phyloP scores from a whole-genome alignment of 495 filamentous ascomycete species.

The Lasiosphaeria ovina region DNA sequence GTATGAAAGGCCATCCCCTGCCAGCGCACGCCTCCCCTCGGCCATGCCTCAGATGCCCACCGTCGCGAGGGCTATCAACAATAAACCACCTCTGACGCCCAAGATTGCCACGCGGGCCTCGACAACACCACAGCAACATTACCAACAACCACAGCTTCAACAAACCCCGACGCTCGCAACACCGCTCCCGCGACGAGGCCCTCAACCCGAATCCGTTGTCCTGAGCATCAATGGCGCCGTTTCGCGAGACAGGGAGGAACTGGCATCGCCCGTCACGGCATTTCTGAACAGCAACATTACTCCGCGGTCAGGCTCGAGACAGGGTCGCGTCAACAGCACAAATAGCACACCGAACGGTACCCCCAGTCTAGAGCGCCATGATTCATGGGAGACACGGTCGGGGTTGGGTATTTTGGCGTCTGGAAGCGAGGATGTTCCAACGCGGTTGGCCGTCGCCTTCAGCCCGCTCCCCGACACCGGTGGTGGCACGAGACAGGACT shows the following conservation, averaged over 20 bases:
- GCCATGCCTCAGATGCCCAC: conserved; percentile 39
- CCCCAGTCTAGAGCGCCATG: conserved; percentile 44
- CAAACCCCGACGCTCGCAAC: conserved; percentile 31
- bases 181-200: conserved; percentile 31
- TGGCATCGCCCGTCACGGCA: conserved; percentile 48
- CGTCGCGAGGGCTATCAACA: conserved; percentile 39
- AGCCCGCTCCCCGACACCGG: conserved; percentile 31
- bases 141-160: conserved; percentile 14
- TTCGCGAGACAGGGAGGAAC: conserved; percentile 22
- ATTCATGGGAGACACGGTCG: conserved; percentile 39
- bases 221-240: conserved; percentile 16
- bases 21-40: conserved; percentile 22
- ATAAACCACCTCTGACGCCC: conserved; percentile 45
- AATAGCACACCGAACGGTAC: conserved; percentile 60
- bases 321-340: conserved; percentile 62
- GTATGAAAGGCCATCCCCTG: conserved; percentile 21
- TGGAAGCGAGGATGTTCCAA: conserved; percentile 28
- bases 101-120: conserved; percentile 39
- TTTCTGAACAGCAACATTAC: conserved; percentile 67
- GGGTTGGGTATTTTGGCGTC: conserved; percentile 34
- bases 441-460: conserved; percentile 31
- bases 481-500: conserved; percentile 24
- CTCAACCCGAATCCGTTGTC: conserved; percentile 20
- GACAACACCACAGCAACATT: conserved; percentile 27
- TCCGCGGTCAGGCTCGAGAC: conserved; percentile 66